Conservation (phyloP, 2,329 filamentous ascomycete species). For the Periconia digitata region DNA sequence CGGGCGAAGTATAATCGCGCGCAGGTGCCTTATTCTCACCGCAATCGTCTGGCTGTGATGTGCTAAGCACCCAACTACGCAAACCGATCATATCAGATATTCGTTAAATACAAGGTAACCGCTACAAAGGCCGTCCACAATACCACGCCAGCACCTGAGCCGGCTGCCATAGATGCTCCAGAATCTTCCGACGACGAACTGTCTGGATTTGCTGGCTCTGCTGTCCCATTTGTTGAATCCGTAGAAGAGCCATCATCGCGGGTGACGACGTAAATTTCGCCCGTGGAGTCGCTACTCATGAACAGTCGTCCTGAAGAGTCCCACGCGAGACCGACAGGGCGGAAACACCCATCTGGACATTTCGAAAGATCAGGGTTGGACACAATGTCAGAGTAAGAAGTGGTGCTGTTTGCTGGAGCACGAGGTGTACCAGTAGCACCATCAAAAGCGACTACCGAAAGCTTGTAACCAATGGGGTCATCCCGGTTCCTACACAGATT, state of each 20-base stretch:
- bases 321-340: constrained; percentile 62
- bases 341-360: constrained; percentile 63
- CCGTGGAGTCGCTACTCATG: constrained; percentile 64
- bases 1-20: too few relatives aligned
- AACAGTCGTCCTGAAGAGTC: constrained; percentile 58
- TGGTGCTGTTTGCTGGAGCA: constrained; percentile 49
- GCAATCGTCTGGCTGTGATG: too few relatives aligned
- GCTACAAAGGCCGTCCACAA: constrained; percentile 15
- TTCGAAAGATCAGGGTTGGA: constrained; percentile 54
- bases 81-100: too few relatives aligned
- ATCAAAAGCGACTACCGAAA: constrained; percentile 50
- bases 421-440: constrained; percentile 47
- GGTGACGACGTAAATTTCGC: constrained; percentile 63
- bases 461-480: constrained; percentile 53
- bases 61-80: too few relatives aligned
- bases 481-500: constrained; percentile 45
- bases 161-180: background rate
- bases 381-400: constrained; percentile 56
- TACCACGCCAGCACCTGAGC: constrained; percentile 4
- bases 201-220: constrained; percentile 10
- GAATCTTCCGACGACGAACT: background rate
- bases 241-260: constrained; percentile 33
- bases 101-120: too few relatives aligned
- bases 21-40: too few relatives aligned
- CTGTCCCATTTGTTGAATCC: constrained; percentile 23